These are phyloP conservation scores for Aureobasidium sp. DNA, from an alignment of 2,329 filamentous ascomycete species.

Conservation along the genomic window DNA sequence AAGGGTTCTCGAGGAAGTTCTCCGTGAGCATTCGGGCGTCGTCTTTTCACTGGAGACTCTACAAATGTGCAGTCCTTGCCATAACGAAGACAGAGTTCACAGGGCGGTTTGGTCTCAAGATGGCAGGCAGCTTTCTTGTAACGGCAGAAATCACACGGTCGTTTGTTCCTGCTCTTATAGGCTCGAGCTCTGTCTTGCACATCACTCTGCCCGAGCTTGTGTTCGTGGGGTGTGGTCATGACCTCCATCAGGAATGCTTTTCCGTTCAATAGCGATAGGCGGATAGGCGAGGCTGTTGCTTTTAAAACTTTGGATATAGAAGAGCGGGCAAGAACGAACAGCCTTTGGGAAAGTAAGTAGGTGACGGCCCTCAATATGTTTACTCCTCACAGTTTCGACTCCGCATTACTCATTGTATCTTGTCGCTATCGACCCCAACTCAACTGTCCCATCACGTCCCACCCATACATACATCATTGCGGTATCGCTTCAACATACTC, in stretches of 20 bases:
- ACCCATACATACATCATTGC: not conserved
- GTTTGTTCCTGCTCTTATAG: conserved; percentile 33
- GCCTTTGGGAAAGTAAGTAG: not conserved
- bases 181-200: conserved; percentile 26
- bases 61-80: conserved; percentile 41
- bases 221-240: not conserved
- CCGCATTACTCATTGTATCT: conserved; percentile 8
- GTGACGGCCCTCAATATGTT: not conserved
- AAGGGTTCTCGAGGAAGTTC: conserved; percentile 15
- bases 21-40: conserved; percentile 29
- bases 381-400: not conserved
- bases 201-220: conserved; percentile 2
- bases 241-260: conserved; percentile 7
- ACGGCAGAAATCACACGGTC: conserved; percentile 43
- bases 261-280: not conserved
- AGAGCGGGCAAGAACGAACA: conserved; percentile 1
- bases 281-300: conserved; percentile 7
- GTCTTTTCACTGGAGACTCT: conserved; percentile 31
- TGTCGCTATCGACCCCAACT: conserved; percentile 2
- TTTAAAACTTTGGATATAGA: no score
- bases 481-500: conserved; percentile 8
- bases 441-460: not conserved
- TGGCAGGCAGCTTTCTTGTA: conserved; percentile 41
- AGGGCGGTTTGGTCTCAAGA: conserved; percentile 37
- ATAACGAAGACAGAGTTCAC: conserved; percentile 38